Percentiles rank a stretch among this genome's conserved stretches.
These are phyloP conservation scores for Alternaria sp. DNA, from an alignment of 2,329 filamentous ascomycete species.

Conservation along the genomic window DNA sequence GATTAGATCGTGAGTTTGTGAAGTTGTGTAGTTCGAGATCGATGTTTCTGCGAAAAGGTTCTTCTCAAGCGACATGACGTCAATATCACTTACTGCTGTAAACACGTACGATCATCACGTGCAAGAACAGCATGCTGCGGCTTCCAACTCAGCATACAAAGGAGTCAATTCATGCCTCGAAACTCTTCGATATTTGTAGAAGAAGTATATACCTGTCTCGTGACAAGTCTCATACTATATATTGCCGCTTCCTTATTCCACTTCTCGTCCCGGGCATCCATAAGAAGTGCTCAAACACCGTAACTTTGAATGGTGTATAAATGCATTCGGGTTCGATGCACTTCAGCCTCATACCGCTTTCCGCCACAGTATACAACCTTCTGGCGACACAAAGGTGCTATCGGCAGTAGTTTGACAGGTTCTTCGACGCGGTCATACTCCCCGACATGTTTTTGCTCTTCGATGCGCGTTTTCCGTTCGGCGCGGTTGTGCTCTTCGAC, in stretches of 20 bases:
- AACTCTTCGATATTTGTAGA: not conserved
- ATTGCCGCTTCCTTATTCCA: not conserved
- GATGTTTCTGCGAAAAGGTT: not conserved
- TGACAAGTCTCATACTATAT: not conserved
- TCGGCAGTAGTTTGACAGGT: not conserved
- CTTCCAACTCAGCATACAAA: not conserved
- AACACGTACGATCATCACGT: not conserved
- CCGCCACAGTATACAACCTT: not conserved
- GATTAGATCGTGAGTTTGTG: not conserved
- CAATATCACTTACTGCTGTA: not conserved
- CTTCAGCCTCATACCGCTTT: not conserved
- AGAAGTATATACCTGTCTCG: not conserved
- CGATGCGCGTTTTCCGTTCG: not conserved
- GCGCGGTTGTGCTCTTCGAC: not conserved
- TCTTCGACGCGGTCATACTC: not conserved
- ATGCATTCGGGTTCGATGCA: too few species aligned
- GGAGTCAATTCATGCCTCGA: too few species aligned
- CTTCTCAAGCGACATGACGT: not conserved
- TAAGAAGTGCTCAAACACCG: not conserved
- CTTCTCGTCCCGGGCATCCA: not conserved
- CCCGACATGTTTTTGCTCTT: not conserved
- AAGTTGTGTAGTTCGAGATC: not conserved
- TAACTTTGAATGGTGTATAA: too few species aligned
- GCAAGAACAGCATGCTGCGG: not conserved
- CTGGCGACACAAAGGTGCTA: not conserved